Evolutionary conservation across 495 filamentous ascomycete species (phyloP).

Genomic region (Aspergillus carlsbadensis): DNA sequence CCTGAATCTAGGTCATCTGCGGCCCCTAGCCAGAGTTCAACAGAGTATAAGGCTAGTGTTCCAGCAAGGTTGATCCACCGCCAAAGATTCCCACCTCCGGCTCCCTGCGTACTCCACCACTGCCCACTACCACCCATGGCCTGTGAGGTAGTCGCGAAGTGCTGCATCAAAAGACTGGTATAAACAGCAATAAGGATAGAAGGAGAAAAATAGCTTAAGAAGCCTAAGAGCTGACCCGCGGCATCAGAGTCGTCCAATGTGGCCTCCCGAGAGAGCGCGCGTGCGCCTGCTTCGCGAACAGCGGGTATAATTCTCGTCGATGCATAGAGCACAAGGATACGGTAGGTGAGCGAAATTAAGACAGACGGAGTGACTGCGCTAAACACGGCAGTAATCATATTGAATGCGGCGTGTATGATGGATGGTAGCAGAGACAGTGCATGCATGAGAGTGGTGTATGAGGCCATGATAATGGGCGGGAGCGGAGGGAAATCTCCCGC

Average conservation of each 20-base stretch:
- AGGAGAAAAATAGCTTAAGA: conserved; percentile 89
- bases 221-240: conserved; percentile 71
- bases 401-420: conserved; percentile 79
- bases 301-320: conserved; percentile 96
- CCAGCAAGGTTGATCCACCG: conserved; percentile 87
- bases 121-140: conserved; percentile 63
- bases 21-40: conserved; percentile 82
- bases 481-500: conserved; percentile 86
- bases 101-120: conserved; percentile 82
- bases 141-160: conserved; percentile 73
- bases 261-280: conserved; percentile 77
- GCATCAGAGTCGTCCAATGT: conserved; percentile 81
- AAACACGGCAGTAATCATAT: conserved; percentile 83
- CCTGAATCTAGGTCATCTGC: conserved; percentile 67
- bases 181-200: conserved; percentile 93
- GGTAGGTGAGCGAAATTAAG: conserved; percentile 88
- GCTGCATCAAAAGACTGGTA: conserved; percentile 94
- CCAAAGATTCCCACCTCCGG: conserved; percentile 81
- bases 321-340: conserved; percentile 90
- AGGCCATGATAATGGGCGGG: conserved; percentile 98
- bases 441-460: conserved; percentile 85
- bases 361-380: conserved; percentile 93
- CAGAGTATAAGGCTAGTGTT: conserved; percentile 84
- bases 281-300: conserved; percentile 79
- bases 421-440: conserved; percentile 79